Evolutionary conservation across 208 protist species (phyloP).

Genomic region (Leishmania aethiopica): DNA sequence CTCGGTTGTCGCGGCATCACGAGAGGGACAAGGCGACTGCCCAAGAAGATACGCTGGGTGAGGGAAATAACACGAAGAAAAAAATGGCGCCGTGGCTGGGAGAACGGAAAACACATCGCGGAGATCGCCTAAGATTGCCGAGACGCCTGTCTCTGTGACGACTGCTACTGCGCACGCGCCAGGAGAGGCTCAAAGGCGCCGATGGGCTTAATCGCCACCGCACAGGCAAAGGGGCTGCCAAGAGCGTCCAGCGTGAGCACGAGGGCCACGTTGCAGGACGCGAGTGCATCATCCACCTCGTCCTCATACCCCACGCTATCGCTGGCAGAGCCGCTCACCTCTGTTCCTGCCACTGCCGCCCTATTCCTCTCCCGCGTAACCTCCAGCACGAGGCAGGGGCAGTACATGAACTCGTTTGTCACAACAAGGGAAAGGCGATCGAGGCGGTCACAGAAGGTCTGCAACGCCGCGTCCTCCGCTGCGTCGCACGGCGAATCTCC

Average conservation of each 20-base stretch:
- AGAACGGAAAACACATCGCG: not conserved
- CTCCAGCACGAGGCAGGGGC: slow-evolving; percentile 54
- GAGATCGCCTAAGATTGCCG: not conserved
- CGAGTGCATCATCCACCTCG: slow-evolving; percentile 34
- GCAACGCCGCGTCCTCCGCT: not conserved
- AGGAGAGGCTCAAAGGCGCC: slow-evolving; percentile 79
- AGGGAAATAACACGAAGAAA: not conserved
- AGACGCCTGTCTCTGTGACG: not conserved
- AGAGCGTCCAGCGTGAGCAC: slow-evolving; percentile 72
- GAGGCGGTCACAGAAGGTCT: slow-evolving; percentile 47
- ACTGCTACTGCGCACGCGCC: slow-evolving; percentile 52
- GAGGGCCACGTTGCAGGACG: slow-evolving; percentile 68
- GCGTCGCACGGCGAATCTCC: not conserved
- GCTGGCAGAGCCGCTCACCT: not conserved
- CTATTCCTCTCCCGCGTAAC: slow-evolving; percentile 12
- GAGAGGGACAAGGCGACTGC: not conserved
- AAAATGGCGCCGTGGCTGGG: not conserved
- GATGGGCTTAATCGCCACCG: slow-evolving; percentile 64
- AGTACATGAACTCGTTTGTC: slow-evolving; percentile 92
- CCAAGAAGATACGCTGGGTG: not conserved
- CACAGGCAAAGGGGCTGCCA: slow-evolving; percentile 75
- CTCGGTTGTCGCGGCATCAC: not conserved
- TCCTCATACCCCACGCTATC: not conserved
- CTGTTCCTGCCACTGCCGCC: not conserved
- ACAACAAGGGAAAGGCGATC: slow-evolving; percentile 66